phyloP scores from a whole-genome alignment of 805 yeast species.

The Saturnispora saitoi region DNA sequence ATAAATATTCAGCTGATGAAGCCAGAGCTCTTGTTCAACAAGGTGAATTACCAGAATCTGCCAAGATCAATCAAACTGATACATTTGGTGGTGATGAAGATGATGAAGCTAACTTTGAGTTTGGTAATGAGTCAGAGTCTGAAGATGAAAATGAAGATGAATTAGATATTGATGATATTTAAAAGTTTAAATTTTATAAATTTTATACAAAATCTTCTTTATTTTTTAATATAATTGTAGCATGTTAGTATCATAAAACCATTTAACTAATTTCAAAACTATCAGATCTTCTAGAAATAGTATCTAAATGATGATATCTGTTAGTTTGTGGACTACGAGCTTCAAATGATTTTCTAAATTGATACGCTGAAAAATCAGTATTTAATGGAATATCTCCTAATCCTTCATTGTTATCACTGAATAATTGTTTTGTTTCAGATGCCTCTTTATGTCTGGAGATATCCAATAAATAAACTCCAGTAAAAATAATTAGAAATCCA shows the following conservation, averaged over 20 bases:
- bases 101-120: constrained; percentile 96
- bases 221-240: not conserved
- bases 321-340: constrained; percentile 30
- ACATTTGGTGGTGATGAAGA: constrained; percentile 95
- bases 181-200: constrained; percentile 19
- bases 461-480: constrained; percentile 79
- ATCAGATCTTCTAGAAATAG: constrained; percentile 44
- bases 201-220: not conserved
- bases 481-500: constrained; percentile 79
- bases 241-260: not conserved
- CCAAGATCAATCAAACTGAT: constrained; percentile 95
- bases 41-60: constrained; percentile 96
- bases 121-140: constrained; percentile 78
- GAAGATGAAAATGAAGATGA: constrained; percentile 54
- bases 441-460: constrained; percentile 60
- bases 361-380: constrained; percentile 66
- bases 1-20: constrained; percentile 94
- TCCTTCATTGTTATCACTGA: constrained; percentile 41
- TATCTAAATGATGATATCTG: constrained; percentile 19
- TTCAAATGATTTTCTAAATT: constrained; percentile 72
- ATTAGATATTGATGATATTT: constrained; percentile 93
- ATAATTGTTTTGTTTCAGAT: constrained; percentile 32
- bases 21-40: constrained; percentile 91
- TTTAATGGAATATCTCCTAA: constrained; percentile 65
- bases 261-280: constrained; percentile 36